A percentile compares a stretch with the other conserved stretches of the same genome.
Conservation (phyloP, 2,329 filamentous ascomycete genomes). For the Teratosphaeria pseudoeucalypti region DNA sequence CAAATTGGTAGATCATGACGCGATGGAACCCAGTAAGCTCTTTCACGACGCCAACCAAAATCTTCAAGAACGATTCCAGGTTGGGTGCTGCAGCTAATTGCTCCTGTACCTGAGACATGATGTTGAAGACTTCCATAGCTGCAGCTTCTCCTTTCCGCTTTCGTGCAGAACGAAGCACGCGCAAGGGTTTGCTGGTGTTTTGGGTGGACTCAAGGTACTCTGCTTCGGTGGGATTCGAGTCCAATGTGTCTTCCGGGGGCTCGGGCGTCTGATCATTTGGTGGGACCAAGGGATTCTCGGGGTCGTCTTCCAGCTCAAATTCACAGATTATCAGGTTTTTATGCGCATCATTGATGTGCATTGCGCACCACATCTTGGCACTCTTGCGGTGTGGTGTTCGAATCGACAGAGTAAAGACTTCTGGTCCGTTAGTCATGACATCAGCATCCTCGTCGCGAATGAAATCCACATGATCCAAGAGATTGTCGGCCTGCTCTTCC, state of each 20-base stretch:
- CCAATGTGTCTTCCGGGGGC: constrained; percentile 61
- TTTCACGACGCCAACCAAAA: constrained; percentile 75
- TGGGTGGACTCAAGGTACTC: constrained; percentile 68
- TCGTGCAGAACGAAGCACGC: constrained; percentile 63
- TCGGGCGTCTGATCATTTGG: constrained; percentile 47
- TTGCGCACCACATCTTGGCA: constrained; percentile 75
- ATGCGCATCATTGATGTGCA: constrained; percentile 62
- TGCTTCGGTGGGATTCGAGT: constrained; percentile 60
- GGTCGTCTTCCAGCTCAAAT: constrained; percentile 76
- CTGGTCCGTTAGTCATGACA: constrained; percentile 63
- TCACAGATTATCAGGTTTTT: constrained; percentile 72
- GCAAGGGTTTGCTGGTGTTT: constrained; percentile 63
- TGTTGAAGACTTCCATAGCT: constrained; percentile 83
- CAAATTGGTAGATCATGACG: constrained; percentile 90
- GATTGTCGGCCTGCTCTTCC: constrained; percentile 72
- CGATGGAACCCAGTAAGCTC: constrained; percentile 85
- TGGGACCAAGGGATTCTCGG: constrained; percentile 56
- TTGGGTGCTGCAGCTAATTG: constrained; percentile 64
- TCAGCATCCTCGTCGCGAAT: constrained; percentile 74
- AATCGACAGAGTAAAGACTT: constrained; percentile 73
- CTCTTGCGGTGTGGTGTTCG: constrained; percentile 45
- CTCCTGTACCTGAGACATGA: constrained; percentile 85
- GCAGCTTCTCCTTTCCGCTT: constrained; percentile 68
- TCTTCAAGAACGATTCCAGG: constrained; percentile 65
- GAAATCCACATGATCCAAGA: constrained; percentile 80